Conservation (phyloP, 2,329 filamentous ascomycete species). For the Anisogramma anomala region DNA sequence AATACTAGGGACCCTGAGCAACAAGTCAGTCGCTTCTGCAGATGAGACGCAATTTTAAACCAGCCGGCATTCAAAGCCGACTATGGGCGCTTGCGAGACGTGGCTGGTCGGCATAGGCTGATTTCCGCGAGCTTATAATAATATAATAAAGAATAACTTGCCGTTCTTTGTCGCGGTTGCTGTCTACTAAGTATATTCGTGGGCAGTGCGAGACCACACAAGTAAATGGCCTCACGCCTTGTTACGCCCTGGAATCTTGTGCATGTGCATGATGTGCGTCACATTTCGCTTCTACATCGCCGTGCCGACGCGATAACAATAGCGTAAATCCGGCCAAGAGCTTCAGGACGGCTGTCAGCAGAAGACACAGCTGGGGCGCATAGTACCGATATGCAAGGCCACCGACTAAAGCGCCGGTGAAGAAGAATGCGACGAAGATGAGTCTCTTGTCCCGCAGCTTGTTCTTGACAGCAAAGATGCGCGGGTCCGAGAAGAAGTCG, state of each 20-base stretch:
- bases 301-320: neutral
- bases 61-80: no score
- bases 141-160: no score
- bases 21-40: no score
- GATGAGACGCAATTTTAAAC: no score
- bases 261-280: neutral
- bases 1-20: no score
- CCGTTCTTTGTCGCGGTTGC: no score
- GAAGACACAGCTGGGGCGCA: neutral
- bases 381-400: slow-evolving; percentile 4
- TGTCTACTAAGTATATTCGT: no score
- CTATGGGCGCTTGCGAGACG: no score
- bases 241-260: neutral
- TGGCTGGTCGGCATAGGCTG: no score
- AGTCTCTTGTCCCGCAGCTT: slow-evolving; percentile 1
- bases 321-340: neutral
- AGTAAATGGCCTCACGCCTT: no score
- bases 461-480: neutral
- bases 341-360: slow-evolving; percentile 5
- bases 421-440: slow-evolving; percentile 2
- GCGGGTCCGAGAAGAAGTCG: slow-evolving; percentile 4
- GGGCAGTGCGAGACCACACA: no score
- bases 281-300: neutral
- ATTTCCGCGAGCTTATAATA: no score
- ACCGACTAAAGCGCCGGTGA: neutral